Base-by-base conservation (phyloP, 176 grass and related monocot genomes). In the Triticum monococcum region DNA sequence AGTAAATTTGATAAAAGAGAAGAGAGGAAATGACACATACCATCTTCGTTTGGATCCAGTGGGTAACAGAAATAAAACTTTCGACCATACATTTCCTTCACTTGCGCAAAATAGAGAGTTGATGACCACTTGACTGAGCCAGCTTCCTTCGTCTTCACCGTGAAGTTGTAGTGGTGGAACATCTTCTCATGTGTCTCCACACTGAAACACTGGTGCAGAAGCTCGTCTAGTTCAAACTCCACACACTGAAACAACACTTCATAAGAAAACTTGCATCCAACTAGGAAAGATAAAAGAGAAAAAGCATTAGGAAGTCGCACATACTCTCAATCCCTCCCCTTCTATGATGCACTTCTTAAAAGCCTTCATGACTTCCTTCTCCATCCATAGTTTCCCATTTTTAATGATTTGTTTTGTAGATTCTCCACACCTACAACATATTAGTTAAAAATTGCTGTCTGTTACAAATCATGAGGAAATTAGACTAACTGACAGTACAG, bases 71-170 rank as follows among this genome's bases (percentile, higher is more conserved):
- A 87, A 64, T 87, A 87, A 41, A 8, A 35, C 16, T 87, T 87
- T 1, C 3, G 3, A 5, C 68, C 85, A 74, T 72, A 81, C 3
- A 81, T 64, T 33, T 87, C 67, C 22, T 87, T 87, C 54, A 87
- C 85, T 81, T 87, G 67, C 4, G 20, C 85, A 37, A 87, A 73
- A 30, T 80, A 87, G 1, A 61, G 11, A 11, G 7, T 22, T 12
- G 67, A 70, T n/a, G 33, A 70, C 67, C 67, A 70, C 33, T 70
- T 70, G 32, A 37, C 4, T 69, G 31, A 36, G 32, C 67, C 67
- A 69, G 67, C 67, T 37, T 69, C 17, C 67, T 69, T 69, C 67
- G 0, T 69, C 67, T 22, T 69, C 67, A 69, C 67, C 32, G 16
- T 22, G 32, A 69, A 69, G 18, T 69, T 69, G 17, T 69, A 69